These are phyloP conservation scores for Diaporthe aspalathi DNA, from an alignment of 2,329 filamentous ascomycete species.

Conservation along the genomic window DNA sequence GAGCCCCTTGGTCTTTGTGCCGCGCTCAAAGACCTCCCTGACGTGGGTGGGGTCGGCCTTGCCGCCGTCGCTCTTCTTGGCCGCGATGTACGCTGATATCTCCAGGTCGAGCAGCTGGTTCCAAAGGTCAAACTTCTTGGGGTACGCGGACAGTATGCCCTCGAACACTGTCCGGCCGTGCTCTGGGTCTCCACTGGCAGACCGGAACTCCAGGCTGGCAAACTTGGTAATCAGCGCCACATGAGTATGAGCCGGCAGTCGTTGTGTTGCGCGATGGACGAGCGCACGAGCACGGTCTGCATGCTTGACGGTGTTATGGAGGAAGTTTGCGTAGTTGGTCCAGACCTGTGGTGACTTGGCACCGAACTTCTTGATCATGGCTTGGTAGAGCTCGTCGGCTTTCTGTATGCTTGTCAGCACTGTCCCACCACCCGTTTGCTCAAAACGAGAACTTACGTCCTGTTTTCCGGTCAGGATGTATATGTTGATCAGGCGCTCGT, in stretches of 20 bases:
- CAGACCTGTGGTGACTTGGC: slow-evolving; percentile 83
- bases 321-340: slow-evolving; percentile 94
- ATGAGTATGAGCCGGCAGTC: slow-evolving; percentile 75
- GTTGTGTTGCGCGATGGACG: slow-evolving; percentile 85
- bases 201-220: slow-evolving; percentile 91
- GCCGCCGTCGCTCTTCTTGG: slow-evolving; percentile 64
- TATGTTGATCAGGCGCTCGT: slow-evolving; percentile 90
- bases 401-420: slow-evolving; percentile 63
- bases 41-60: slow-evolving; percentile 66
- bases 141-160: slow-evolving; percentile 83
- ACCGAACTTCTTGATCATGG: slow-evolving; percentile 89
- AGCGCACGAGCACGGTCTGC: slow-evolving; percentile 82
- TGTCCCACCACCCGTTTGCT: not conserved
- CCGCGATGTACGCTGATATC: slow-evolving; percentile 67
- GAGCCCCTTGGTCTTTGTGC: slow-evolving; percentile 74
- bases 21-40: slow-evolving; percentile 84
- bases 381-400: slow-evolving; percentile 88
- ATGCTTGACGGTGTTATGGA: slow-evolving; percentile 78
- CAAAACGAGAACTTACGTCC: slow-evolving; percentile 67
- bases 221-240: slow-evolving; percentile 84
- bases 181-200: slow-evolving; percentile 83
- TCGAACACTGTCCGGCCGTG: slow-evolving; percentile 96
- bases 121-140: slow-evolving; percentile 93
- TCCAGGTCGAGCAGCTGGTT: slow-evolving; percentile 92
- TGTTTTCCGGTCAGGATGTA: slow-evolving; percentile 92